Conservation (phyloP, 495 filamentous ascomycete species). For the Cryomyces minteri region DNA sequence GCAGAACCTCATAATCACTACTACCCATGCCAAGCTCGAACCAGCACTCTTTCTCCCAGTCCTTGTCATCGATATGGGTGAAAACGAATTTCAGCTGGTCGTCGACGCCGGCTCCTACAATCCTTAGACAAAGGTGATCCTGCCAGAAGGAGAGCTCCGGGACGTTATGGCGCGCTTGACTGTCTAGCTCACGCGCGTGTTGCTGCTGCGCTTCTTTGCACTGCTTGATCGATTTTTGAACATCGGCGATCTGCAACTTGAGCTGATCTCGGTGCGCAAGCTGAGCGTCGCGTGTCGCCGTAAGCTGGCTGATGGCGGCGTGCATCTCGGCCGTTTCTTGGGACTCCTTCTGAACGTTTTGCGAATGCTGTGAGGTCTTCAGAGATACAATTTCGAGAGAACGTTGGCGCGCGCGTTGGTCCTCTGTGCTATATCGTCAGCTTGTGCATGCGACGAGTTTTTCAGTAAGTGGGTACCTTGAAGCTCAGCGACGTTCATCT, state of each 20-base stretch:
- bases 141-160: slow-evolving; percentile 95
- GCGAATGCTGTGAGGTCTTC: slow-evolving; percentile 57
- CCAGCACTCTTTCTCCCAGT: slow-evolving; percentile 81
- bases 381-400: slow-evolving; percentile 70
- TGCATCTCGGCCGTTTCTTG: slow-evolving; percentile 83
- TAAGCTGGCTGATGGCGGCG: slow-evolving; percentile 54
- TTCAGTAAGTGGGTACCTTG: slow-evolving; percentile 41
- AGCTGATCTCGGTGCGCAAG: slow-evolving; percentile 54
- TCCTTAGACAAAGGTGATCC: slow-evolving; percentile 66
- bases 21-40: slow-evolving; percentile 74
- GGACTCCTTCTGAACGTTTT: slow-evolving; percentile 68
- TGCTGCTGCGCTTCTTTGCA: slow-evolving; percentile 40
- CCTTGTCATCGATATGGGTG: slow-evolving; percentile 68
- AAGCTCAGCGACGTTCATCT: slow-evolving; percentile 71
- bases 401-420: slow-evolving; percentile 71
- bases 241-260: slow-evolving; percentile 57
- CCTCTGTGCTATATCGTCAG: slow-evolving; percentile 34
- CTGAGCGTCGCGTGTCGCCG: slow-evolving; percentile 55
- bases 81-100: slow-evolving; percentile 85
- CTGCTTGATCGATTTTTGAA: slow-evolving; percentile 48
- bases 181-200: slow-evolving; percentile 48
- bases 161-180: slow-evolving; percentile 66
- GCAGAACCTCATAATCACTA: slow-evolving; percentile 67
- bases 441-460: slow-evolving; percentile 8
- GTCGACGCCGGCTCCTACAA: slow-evolving; percentile 72